These are phyloP conservation scores for Solanum sparsipilum DNA, from an alignment of 257 asterid genomes.

Conservation along the genomic window DNA sequence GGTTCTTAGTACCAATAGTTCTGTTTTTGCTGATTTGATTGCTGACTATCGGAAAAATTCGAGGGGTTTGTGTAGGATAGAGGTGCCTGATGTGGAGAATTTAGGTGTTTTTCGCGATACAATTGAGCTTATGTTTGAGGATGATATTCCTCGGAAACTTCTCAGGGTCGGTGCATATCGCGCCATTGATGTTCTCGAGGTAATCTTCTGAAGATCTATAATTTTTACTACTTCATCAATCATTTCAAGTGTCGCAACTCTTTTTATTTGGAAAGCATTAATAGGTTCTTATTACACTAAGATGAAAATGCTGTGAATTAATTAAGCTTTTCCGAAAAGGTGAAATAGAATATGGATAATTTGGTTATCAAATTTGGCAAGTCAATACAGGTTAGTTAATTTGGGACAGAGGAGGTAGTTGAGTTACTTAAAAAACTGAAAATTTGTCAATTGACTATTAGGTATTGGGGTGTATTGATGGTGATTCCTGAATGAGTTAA, in stretches of 20 bases:
- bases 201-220: conserved; percentile 5
- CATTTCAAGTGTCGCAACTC: background rate
- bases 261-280: background rate
- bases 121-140: conserved; percentile 86
- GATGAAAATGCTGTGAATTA: background rate
- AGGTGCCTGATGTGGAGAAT: conserved; percentile 86
- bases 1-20: conserved; percentile 60
- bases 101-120: conserved; percentile 60
- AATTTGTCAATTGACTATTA: background rate
- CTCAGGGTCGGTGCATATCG: conserved; percentile 66
- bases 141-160: conserved; percentile 48
- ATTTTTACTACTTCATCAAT: background rate
- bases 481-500: background rate
- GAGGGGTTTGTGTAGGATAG: conserved; percentile 70
- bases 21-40: conserved; percentile 59
- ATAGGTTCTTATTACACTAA: background rate
- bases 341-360: background rate
- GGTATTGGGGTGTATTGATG: background rate
- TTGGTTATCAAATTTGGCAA: background rate
- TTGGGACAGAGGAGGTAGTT: background rate
- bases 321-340: background rate
- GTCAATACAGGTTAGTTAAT: background rate
- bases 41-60: conserved; percentile 38
- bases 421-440: background rate
- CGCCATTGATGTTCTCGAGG: conserved; percentile 77